Evolutionary conservation across 1,284 basidiomycete genomes (phyloP).

Genomic region (Ceratobasidium sp.): DNA sequence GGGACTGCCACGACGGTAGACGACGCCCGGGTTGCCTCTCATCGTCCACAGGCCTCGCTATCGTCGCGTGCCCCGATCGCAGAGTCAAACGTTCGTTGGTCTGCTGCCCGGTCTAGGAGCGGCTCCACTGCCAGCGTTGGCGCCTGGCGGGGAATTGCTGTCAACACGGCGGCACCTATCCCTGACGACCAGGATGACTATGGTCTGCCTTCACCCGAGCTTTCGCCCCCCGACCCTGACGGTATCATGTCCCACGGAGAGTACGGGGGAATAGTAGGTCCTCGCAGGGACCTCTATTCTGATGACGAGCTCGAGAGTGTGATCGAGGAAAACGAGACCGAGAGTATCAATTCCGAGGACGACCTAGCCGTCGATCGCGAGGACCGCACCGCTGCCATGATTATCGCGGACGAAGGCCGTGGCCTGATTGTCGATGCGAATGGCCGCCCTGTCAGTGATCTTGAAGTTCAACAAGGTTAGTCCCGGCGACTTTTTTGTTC

Average conservation of each 20-base stretch:
- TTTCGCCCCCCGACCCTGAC: conserved; percentile 32
- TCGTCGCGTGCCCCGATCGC: conserved; percentile 34
- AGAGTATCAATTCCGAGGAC: conserved; percentile 54
- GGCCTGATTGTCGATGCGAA: conserved; percentile 82
- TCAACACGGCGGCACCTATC: conserved; percentile 5
- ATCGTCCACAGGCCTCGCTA: conserved; percentile 20
- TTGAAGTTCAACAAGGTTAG: conserved; percentile 78
- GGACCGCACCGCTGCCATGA: conserved; percentile 78
- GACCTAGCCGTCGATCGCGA: conserved; percentile 63
- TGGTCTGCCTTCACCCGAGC: conserved; percentile 27
- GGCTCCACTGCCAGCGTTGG: conserved; percentile 13
- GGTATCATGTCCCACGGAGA: conserved; percentile 38
- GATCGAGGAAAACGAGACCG: conserved; percentile 39
- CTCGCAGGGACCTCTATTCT: conserved; percentile 34
- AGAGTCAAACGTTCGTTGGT: conserved; percentile 38
- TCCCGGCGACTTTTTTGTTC: conserved; percentile 48
- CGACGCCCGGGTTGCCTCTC: conserved; percentile 28
- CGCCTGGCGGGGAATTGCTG: not conserved
- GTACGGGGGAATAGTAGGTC: conserved; percentile 37
- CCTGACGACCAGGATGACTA: conserved; percentile 36
- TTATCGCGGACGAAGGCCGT: conserved; percentile 83
- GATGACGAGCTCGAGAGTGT: conserved; percentile 43
- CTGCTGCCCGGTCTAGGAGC: conserved; percentile 22
- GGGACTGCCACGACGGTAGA: conserved; percentile 35
- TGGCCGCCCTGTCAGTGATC: conserved; percentile 69